Evolutionary conservation across 805 yeast genomes (phyloP), one percentile per base, ranked within the genome.

Genomic region (Clavispora carvajalis): DNA sequence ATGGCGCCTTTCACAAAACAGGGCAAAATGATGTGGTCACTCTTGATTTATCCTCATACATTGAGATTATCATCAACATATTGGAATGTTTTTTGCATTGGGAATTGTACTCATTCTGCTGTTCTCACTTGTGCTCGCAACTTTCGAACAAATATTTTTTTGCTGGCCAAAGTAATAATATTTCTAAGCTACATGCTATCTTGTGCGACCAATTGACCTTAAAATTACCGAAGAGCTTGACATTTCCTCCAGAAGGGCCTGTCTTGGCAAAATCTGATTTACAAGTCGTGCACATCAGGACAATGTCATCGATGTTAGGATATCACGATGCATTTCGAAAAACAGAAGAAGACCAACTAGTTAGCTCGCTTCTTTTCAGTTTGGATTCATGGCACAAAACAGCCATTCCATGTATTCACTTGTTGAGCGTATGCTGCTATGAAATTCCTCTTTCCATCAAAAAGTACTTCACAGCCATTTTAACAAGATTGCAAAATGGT

Each of bases 381-480:
- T 60, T 85, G 39, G 74, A 79, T 1, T 79, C 88, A 1, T 83
- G 90, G 86, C 88, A 87, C 45, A 77, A 77, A 45, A 79, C 95
- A 0, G 85, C 88, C 0, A 75, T 82, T 25, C 88, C 95, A 3
- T 78, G 88, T 48, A 75, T 89, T 22, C 88, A 87, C 50, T 80
- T 82, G 33, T 64, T 90, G 43, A 79, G 84, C 5, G 71, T 84
- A 2, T 84, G 91, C 49, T 83, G 95, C 55, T 87, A 84, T 57
- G 95, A 86, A 55, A 69, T 85, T 24, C 95, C 95, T 1, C 56
- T 71, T 9, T 78, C 91, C 0, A 71, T 89, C 40, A 84, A 82
- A 56, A 80, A 82, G 52, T 82, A 69, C 50, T 56, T 87, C 25
- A 69, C 80, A 7, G 79, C 78, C n/a, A 77, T 89, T 9, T 68